Evolutionary conservation across 2,329 filamentous ascomycete species (phyloP), one percentile per base, ranked within the genome.

Genomic region (Talaromyces sp.): DNA sequence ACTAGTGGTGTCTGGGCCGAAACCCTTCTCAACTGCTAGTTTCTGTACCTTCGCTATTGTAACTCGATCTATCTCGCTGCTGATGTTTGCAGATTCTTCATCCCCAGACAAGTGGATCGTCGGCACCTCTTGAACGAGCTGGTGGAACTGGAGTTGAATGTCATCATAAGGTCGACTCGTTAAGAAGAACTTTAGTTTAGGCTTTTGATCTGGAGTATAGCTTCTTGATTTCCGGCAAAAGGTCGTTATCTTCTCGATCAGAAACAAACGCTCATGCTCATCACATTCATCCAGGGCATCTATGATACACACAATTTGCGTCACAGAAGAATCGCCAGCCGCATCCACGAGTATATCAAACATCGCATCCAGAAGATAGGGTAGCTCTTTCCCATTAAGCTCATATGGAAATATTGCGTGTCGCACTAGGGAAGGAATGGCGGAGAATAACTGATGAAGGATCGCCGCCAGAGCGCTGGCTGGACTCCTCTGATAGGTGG

Each of bases 271-370:
- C n/a, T 65, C 68, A 9, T 21, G 21, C 1, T 63, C 39, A 2
- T 69, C 60, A 50, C 76, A 78, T 66, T 78, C 76, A 46, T 78
- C 76, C 2, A 78, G 62, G 3, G 75, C 76, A 65, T 79, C 76
- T 1, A 78, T 57, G 37, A 78, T 60, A 46, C 72, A 75, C 11
- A 76, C 54, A 23, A 74, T 64, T 35, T 72, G 64, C 1, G 65
- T 62, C 0, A 56, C 55, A 7, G 58, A 31, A 0, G 63, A 1
- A 21, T 65, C 12, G 3, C 28, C 21, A 14, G 67, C 52, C 1
- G 50, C 59, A 3, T 18, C 42, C 1, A 40, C n/a, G 6, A 61
- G 40, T 35, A 61, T 44, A 12, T 39, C 37, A 16, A 42, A 61
- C 37, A 61, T 33, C 8, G 16, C 16, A 46, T 33, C 37, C 16